Evolutionary conservation across 257 asterid genomes (phyloP), one percentile per base, ranked within the genome.

Genomic region (Lycium ferocissimum): DNA sequence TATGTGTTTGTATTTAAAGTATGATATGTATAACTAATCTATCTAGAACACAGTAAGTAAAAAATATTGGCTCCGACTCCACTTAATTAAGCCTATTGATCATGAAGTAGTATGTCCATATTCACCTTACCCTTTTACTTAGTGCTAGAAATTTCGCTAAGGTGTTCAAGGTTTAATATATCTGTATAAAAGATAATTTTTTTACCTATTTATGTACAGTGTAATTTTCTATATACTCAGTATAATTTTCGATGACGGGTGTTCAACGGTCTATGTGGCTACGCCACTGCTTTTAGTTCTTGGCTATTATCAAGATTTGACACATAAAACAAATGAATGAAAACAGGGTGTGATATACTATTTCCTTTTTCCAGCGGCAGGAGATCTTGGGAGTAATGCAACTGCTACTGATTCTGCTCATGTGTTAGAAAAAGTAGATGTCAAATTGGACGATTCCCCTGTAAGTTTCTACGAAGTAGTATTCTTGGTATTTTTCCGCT

Each of bases 331-430:
- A 53, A 18, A 13, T 53, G 47, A n/a, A 45, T 3, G 56, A 79
- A 7, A 54, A 17, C 35, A 49, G 10, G 2, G 14, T 51, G 3
- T 17, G 26, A 40, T 18, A 38, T 63, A 56, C 61, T 56, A 13
- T 62, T 43, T 72, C 53, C 1, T 45, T n/a, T 65, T 56, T 72
- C 4, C 81, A 83, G 88, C 73, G 17, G 82, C 20, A 85, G 90
- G 86, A 88, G 95, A 87, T 83, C 80, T 67, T 62, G 92, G 83
- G 59, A 82, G 75, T 72, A 71, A 58, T 51, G 43, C 62, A 57
- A 79, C 79, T 63, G n/a, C 84, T 26, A 49, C 79, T 6, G 86
- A 86, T 58, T 83, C 85, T 18, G 82, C 84, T 63, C 85, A 88
- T 40, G 73, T 38, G 51, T 70, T 5, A 66, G 81, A 80, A 83